Conservation (phyloP, 805 yeast genomes). For the Barnettozyma salicaria region DNA sequence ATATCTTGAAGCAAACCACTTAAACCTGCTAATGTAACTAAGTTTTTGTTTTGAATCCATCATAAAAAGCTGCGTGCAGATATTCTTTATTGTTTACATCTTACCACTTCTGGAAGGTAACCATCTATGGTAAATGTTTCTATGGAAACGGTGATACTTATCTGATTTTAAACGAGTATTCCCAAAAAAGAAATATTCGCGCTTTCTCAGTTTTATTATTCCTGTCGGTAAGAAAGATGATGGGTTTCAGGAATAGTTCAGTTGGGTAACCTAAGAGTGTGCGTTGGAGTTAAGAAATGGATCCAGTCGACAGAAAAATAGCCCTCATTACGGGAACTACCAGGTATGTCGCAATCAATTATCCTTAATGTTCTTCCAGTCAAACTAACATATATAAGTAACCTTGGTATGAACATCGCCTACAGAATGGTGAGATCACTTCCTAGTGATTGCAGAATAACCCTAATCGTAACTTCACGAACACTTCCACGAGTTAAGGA, state of each 20-base stretch:
- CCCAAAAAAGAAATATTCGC: too few relatives aligned
- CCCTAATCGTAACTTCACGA: conserved; percentile 84
- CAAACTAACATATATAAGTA: conserved; percentile 32
- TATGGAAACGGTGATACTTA: too few relatives aligned
- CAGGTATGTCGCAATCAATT: conserved; percentile 22
- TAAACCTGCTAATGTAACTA: too few relatives aligned
- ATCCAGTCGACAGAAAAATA: conserved; percentile 25
- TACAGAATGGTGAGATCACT: conserved; percentile 63
- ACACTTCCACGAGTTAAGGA: conserved; percentile 80
- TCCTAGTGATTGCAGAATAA: conserved; percentile 50
- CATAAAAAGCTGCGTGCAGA: too few relatives aligned
- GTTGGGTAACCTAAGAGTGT: background rate
- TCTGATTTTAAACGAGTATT: too few relatives aligned
- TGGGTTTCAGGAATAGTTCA: too few relatives aligned
- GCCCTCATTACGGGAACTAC: conserved; percentile 44
- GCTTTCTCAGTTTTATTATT: too few relatives aligned
- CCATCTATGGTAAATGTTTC: background rate
- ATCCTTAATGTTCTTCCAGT: background rate
- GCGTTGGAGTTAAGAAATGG: background rate
- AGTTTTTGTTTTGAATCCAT: too few relatives aligned
- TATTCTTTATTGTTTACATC: conserved; percentile 15
- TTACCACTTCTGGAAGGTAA: conserved; percentile 5
- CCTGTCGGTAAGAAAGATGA: too few relatives aligned
- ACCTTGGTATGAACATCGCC: conserved; percentile 82
- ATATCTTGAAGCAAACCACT: too few relatives aligned